Percentiles rank a stretch among this genome's conserved stretches.
Conservation (phyloP, 2,329 filamentous ascomycete species). For the Fusarium sp. region DNA sequence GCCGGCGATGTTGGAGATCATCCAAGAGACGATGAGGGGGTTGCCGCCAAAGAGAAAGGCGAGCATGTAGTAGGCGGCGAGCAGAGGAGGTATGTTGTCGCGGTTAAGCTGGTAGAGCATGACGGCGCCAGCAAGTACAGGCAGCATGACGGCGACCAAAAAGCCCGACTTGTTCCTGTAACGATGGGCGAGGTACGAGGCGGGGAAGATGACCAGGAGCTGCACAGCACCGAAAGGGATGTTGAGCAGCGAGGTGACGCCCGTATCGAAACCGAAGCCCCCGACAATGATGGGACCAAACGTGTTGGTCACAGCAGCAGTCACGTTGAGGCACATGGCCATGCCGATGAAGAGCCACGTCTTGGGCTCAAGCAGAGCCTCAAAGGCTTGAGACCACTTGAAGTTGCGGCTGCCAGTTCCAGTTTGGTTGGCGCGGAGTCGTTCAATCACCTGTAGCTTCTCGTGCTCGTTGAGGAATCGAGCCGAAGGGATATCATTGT, state of each 20-base stretch:
- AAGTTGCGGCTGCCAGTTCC: slow-evolving; percentile 77
- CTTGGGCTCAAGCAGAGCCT: slow-evolving; percentile 59
- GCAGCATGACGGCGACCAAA: slow-evolving; percentile 62
- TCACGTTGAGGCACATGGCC: slow-evolving; percentile 70
- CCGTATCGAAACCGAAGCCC: slow-evolving; percentile 68
- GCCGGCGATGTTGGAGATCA: slow-evolving; percentile 73
- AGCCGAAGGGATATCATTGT: slow-evolving; percentile 65
- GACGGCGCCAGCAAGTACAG: slow-evolving; percentile 67
- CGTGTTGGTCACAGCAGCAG: slow-evolving; percentile 68
- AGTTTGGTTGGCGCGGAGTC: slow-evolving; percentile 78
- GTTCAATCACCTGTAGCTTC: slow-evolving; percentile 72
- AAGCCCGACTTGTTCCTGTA: slow-evolving; percentile 65
- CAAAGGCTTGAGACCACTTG: slow-evolving; percentile 70
- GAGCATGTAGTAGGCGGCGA: slow-evolving; percentile 71
- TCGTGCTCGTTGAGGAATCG: slow-evolving; percentile 71
- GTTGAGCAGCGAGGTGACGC: slow-evolving; percentile 67
- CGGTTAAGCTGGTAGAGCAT: slow-evolving; percentile 63
- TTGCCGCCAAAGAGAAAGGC: slow-evolving; percentile 73
- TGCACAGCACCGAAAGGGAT: slow-evolving; percentile 74
- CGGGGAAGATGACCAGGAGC: slow-evolving; percentile 64
- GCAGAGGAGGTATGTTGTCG: slow-evolving; percentile 53
- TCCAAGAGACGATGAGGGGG: slow-evolving; percentile 73
- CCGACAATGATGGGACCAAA: slow-evolving; percentile 71
- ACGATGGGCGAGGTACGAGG: slow-evolving; percentile 66
- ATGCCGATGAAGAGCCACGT: slow-evolving; percentile 69